Evolutionary conservation across 1,284 basidiomycete species (phyloP).

Genomic region (Microbotryum lychnidis-dioicae): DNA sequence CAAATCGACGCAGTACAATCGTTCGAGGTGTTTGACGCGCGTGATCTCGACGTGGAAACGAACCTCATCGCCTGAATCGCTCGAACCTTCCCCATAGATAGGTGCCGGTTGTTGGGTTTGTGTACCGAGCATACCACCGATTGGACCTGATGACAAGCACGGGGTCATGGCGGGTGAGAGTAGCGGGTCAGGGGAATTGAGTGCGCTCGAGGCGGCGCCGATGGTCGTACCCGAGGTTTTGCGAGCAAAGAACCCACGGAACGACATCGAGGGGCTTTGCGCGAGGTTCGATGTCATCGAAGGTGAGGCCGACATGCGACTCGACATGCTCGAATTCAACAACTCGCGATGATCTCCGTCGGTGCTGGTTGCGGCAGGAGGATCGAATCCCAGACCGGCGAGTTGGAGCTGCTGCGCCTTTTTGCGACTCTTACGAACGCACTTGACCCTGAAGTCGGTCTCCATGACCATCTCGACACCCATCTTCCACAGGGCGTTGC

Average conservation of each 20-base stretch:
- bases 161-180: constrained; percentile 27
- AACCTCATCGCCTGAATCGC: constrained; percentile 85
- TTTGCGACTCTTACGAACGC: constrained; percentile 36
- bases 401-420: constrained; percentile 37
- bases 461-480: constrained; percentile 82
- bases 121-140: neutral
- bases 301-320: constrained; percentile 4
- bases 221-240: constrained; percentile 3
- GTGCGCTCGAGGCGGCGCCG: constrained; percentile 3
- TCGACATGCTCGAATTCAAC: neutral
- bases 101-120: constrained; percentile 40
- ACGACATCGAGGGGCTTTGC: constrained; percentile 22
- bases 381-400: neutral
- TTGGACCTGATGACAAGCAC: too few species aligned
- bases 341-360: neutral
- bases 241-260: constrained; percentile 26
- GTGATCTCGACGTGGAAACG: constrained; percentile 87
- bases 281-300: constrained; percentile 4
- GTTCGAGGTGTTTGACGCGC: constrained; percentile 72
- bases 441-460: constrained; percentile 62
- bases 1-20: constrained; percentile 80
- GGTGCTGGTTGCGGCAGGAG: neutral
- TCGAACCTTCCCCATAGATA: constrained; percentile 57
- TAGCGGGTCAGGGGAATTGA: constrained; percentile 26
- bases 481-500: constrained; percentile 72